Conservation (phyloP, 139 green algal species). For the Chlorella sp. region DNA sequence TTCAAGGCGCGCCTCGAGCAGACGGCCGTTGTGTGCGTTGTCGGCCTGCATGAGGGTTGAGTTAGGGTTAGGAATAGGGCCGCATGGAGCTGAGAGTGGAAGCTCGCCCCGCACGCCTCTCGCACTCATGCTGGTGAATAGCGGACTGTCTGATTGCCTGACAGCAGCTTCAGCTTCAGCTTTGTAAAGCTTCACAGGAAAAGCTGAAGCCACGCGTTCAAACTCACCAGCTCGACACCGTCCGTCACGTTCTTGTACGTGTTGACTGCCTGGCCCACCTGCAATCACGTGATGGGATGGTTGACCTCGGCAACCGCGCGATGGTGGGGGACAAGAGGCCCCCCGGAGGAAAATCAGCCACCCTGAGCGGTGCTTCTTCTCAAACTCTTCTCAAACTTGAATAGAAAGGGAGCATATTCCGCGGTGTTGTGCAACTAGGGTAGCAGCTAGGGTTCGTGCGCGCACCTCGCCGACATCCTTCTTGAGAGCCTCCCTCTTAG, state of each 20-base stretch:
- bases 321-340: background rate
- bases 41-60: too few relatives aligned
- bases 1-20: conserved; percentile 24
- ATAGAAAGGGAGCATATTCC: too few relatives aligned
- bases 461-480: conserved; percentile 18
- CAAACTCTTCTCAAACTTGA: too few relatives aligned
- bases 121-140: too few relatives aligned
- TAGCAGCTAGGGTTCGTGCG: too few relatives aligned
- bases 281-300: background rate
- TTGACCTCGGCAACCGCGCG: background rate
- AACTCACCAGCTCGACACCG: conserved; percentile 16
- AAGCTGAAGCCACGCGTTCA: background rate
- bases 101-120: too few relatives aligned
- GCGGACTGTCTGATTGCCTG: too few relatives aligned
- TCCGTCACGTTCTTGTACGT: conserved; percentile 18
- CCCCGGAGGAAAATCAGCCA: background rate
- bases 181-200: background rate
- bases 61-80: too few relatives aligned
- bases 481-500: conserved; percentile 18
- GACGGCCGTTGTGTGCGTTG: conserved; percentile 22
- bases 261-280: conserved; percentile 4
- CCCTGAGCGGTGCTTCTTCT: background rate
- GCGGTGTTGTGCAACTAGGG: too few relatives aligned
- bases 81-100: too few relatives aligned
- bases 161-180: background rate